Conservation (phyloP, 192 early-diverging fungal species). For the Podila verticillata region DNA sequence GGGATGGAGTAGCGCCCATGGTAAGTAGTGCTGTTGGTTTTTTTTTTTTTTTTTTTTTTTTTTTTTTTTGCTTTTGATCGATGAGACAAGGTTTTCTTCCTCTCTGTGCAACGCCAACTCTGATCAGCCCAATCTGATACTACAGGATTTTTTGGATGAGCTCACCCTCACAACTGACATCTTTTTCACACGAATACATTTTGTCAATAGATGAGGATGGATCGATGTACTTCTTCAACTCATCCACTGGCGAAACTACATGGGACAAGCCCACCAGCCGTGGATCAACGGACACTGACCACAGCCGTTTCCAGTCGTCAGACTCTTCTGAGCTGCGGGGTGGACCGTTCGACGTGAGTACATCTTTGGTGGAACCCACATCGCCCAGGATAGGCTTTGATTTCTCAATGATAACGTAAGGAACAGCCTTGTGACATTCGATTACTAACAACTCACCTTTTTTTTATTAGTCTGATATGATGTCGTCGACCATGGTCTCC, state of each 20-base stretch:
- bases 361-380: not conserved
- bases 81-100: not conserved
- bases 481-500: not conserved
- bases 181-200: not conserved
- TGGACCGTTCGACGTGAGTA: not conserved
- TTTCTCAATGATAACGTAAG: not conserved
- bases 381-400: not conserved
- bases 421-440: not conserved
- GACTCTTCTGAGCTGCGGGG: not conserved
- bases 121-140: too few species aligned
- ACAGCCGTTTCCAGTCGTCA: not conserved
- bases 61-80: too few species aligned
- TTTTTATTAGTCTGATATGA: not conserved
- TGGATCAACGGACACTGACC: not conserved
- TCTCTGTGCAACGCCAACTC: too few species aligned
- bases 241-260: constrained; percentile 55
- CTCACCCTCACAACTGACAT: not conserved
- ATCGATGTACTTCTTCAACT: constrained; percentile 63
- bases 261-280: constrained; percentile 56
- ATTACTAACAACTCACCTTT: not conserved
- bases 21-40: constrained; percentile 17
- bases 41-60: not conserved
- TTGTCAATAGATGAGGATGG: constrained; percentile 54
- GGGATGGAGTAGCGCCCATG: constrained; percentile 57
- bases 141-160: too few species aligned